Evolutionary conservation across 768 basidiomycete species (phyloP).

Genomic region (Imleria badia): DNA sequence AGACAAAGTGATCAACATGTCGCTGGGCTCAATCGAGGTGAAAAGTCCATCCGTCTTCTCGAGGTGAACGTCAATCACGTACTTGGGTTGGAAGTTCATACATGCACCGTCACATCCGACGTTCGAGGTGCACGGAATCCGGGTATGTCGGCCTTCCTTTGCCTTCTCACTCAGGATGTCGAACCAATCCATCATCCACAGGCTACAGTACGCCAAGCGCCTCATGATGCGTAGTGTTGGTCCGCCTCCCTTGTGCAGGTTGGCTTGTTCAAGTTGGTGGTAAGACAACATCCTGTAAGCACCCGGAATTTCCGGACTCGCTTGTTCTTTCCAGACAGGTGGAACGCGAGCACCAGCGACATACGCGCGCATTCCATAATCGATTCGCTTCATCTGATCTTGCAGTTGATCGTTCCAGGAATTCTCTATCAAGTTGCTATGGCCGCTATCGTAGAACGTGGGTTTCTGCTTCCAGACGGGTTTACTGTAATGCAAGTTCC

Average conservation of each 20-base stretch:
- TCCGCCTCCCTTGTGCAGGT: background rate
- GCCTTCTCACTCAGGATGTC: background rate
- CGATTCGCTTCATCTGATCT: constrained; percentile 2
- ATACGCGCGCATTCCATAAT: background rate
- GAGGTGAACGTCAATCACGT: background rate
- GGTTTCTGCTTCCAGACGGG: background rate
- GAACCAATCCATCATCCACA: background rate
- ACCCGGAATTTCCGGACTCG: background rate
- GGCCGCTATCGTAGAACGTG: background rate
- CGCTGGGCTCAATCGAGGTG: constrained; percentile 14
- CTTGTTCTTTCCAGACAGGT: background rate
- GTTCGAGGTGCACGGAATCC: background rate
- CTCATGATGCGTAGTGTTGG: background rate
- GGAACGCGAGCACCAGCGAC: background rate
- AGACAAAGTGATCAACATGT: background rate
- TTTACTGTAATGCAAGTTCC: background rate
- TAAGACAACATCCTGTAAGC: background rate
- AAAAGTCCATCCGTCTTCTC: background rate
- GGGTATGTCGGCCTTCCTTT: background rate
- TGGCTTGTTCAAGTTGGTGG: background rate
- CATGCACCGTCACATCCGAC: background rate
- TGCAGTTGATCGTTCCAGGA: constrained; percentile 1
- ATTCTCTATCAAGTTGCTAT: background rate
- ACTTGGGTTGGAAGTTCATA: background rate
- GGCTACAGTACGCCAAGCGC: background rate